A percentile compares a stretch with the other conserved stretches of the same genome.
Evolutionary conservation across 495 filamentous ascomycete genomes (phyloP).

Genomic region (Lophiostoma macrostomum): DNA sequence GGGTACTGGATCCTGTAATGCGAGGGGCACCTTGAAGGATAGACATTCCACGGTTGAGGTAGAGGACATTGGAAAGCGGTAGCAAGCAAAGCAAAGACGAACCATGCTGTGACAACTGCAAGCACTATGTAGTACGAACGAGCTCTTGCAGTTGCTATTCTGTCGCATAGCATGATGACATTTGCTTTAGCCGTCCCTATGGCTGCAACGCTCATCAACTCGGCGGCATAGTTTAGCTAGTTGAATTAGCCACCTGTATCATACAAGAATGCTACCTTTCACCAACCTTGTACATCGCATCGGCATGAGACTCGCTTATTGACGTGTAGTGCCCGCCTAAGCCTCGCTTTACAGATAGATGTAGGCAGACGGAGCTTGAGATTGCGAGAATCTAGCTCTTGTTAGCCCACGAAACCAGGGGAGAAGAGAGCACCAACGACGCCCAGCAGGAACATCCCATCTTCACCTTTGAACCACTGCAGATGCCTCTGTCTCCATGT

Average conservation of each 20-base stretch:
- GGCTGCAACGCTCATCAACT: constrained; percentile 22
- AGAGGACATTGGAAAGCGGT: constrained; percentile 31
- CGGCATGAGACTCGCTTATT: constrained; percentile 4
- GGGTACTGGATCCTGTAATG: constrained; percentile 28
- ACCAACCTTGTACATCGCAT: constrained; percentile 14
- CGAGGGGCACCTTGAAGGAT: constrained; percentile 15
- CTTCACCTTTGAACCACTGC: constrained; percentile 22
- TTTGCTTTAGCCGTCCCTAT: constrained; percentile 28
- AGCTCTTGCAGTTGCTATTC: constrained; percentile 21
- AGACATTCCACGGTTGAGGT: constrained; percentile 27
- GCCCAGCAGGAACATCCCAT: constrained; percentile 12
- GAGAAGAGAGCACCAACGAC: constrained; percentile 1
- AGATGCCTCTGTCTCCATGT: constrained; percentile 10
- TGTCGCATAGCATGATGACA: constrained; percentile 26
- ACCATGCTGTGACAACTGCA: constrained; percentile 16
- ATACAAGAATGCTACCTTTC: neutral
- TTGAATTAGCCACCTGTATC: neutral
- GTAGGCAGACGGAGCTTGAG: constrained; percentile 14
- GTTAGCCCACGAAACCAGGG: neutral
- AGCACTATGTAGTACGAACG: constrained; percentile 14
- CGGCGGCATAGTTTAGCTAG: constrained; percentile 13
- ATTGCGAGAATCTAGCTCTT: constrained; percentile 12
- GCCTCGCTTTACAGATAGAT: constrained; percentile 17
- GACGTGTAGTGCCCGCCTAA: constrained; percentile 20
- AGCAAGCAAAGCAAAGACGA: constrained; percentile 28